phyloP scores from a whole-genome alignment of 106 monocot species.

The Platanthera guangdongensis region DNA sequence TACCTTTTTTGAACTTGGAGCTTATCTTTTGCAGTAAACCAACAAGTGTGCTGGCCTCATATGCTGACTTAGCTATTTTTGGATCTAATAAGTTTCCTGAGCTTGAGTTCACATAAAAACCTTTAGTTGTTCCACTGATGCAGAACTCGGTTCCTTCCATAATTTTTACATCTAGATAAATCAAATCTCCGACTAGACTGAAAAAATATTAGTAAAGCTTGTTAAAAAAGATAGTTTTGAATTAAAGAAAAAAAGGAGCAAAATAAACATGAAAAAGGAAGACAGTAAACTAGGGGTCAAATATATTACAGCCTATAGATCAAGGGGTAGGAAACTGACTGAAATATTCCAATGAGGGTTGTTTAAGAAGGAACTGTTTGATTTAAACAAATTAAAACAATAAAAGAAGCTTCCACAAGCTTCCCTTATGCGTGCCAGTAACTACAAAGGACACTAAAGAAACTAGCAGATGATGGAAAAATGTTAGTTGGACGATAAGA shows the following conservation, averaged over 20 bases:
- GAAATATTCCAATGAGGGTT: background rate
- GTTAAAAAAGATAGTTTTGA: background rate
- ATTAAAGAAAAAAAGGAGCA: background rate
- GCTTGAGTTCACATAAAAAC: slow-evolving; percentile 88
- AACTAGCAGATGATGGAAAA: background rate
- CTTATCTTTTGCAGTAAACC: slow-evolving; percentile 90
- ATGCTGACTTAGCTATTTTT: slow-evolving; percentile 49
- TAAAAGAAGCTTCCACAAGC: background rate
- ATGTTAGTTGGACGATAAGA: background rate
- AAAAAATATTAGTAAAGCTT: slow-evolving; percentile 4
- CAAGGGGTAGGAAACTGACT: background rate
- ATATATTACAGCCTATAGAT: background rate
- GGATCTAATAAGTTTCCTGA: slow-evolving; percentile 55
- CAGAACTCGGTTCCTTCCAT: slow-evolving; percentile 84
- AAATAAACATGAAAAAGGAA: background rate
- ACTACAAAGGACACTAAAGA: background rate
- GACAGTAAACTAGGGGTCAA: background rate
- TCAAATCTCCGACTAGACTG: slow-evolving; percentile 85
- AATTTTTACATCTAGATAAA: slow-evolving; percentile 86
- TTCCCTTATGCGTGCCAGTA: background rate
- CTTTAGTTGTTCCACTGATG: slow-evolving; percentile 84
- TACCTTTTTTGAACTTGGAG: slow-evolving; percentile 94
- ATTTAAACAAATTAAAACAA: background rate
- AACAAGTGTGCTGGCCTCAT: slow-evolving; percentile 70
- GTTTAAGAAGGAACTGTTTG: background rate